phyloP scores from a whole-genome alignment of 495 filamentous ascomycete genomes.

The Viridothelium virens region DNA sequence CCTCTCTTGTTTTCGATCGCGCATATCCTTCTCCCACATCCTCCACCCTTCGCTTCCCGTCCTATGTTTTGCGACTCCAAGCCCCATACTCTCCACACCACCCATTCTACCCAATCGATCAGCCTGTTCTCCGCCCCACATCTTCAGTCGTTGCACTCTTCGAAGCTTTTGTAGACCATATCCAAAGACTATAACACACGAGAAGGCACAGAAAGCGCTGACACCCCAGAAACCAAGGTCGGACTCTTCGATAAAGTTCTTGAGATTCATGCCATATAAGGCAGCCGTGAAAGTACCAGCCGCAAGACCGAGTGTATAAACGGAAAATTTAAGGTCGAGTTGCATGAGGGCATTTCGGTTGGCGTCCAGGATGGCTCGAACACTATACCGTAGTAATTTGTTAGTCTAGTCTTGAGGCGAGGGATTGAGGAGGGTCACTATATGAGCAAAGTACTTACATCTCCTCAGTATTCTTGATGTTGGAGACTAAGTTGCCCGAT shows the following conservation, averaged over 20 bases:
- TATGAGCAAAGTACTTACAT: constrained; percentile 53
- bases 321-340: constrained; percentile 91
- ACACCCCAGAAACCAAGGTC: constrained; percentile 77
- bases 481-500: constrained; percentile 84
- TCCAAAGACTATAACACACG: constrained; percentile 51
- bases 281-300: constrained; percentile 90
- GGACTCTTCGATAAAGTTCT: constrained; percentile 98
- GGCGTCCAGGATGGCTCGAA: constrained; percentile 93
- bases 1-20: neutral
- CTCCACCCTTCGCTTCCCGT: neutral
- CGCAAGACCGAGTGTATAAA: constrained; percentile 84
- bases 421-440: neutral
- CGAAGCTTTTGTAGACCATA: constrained; percentile 77
- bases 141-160: constrained; percentile 81
- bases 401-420: constrained; percentile 6
- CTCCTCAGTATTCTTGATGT: constrained; percentile 96
- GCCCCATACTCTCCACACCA: neutral
- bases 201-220: constrained; percentile 48
- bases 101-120: constrained; percentile 4
- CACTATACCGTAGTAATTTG: constrained; percentile 41
- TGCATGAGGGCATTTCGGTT: constrained; percentile 99
- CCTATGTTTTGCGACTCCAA: neutral
- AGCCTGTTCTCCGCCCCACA: constrained; percentile 47
- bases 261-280: constrained; percentile 98
- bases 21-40: neutral